These are phyloP conservation scores for Nicotiana noctiflora DNA, from an alignment of 257 asterid species.

Conservation along the genomic window DNA sequence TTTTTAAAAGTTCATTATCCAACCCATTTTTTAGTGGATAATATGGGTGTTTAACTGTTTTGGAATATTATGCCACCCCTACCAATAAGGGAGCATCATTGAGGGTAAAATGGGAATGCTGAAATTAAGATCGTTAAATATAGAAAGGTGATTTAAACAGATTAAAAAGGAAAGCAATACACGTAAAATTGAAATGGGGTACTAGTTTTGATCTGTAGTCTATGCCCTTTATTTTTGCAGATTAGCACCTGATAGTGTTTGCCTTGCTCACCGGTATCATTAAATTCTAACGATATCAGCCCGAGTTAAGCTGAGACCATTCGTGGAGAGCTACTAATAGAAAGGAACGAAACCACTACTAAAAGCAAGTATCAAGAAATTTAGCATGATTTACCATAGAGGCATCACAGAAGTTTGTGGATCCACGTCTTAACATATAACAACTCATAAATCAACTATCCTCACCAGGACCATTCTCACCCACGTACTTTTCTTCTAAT, in stretches of 20 bases:
- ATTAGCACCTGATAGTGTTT: neutral
- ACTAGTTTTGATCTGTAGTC: neutral
- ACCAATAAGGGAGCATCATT: too few species aligned
- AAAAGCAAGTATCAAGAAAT: slow-evolving; percentile 1
- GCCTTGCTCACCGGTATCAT: neutral
- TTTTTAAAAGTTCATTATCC: too few species aligned
- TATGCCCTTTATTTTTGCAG: neutral
- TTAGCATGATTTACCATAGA: neutral
- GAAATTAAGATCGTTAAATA: neutral
- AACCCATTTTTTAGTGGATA: too few species aligned
- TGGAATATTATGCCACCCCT: too few species aligned
- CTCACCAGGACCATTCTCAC: neutral
- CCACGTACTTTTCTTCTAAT: neutral
- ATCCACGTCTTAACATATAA: neutral
- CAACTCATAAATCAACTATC: neutral
- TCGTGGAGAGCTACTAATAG: neutral
- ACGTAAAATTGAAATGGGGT: neutral
- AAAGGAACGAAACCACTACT: neutral
- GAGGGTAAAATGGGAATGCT: neutral
- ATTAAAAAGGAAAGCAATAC: neutral
- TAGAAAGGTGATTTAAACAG: neutral
- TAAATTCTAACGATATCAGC: neutral
- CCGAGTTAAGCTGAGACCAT: neutral
- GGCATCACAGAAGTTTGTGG: neutral
- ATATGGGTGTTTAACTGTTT: too few species aligned